Percentiles rank a stretch among this genome's conserved stretches.
Evolutionary conservation across 768 basidiomycete species (phyloP).

Genomic region (Agaricus sinodeliciosus): DNA sequence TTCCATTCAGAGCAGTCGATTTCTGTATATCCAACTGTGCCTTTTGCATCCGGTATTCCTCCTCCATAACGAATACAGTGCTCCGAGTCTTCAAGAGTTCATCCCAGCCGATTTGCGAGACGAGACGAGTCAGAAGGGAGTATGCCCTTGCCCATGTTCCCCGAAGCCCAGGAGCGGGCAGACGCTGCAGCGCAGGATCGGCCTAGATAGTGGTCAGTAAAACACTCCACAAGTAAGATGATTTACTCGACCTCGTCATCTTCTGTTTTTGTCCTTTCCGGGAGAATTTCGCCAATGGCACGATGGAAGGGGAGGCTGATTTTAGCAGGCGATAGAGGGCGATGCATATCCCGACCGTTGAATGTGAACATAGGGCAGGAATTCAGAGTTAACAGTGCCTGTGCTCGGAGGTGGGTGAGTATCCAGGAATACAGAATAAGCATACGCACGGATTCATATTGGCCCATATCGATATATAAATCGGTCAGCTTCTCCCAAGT

Average conservation of each 20-base stretch:
- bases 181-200: slow-evolving; percentile 87
- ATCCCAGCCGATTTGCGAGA: slow-evolving; percentile 97
- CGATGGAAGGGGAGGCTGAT: slow-evolving; percentile 84
- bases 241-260: slow-evolving; percentile 63
- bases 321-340: slow-evolving; percentile 70
- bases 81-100: slow-evolving; percentile 94
- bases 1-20: slow-evolving; percentile 20
- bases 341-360: slow-evolving; percentile 91
- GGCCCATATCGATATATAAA: slow-evolving; percentile 83
- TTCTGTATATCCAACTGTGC: slow-evolving; percentile 62
- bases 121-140: slow-evolving; percentile 81
- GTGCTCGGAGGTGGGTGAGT: background rate
- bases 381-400: slow-evolving; percentile 87
- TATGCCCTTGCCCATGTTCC: slow-evolving; percentile 98
- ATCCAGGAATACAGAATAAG: slow-evolving; percentile 2
- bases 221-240: background rate
- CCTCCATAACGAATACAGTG: slow-evolving; percentile 98
- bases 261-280: slow-evolving; percentile 73
- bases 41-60: slow-evolving; percentile 98
- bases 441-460: slow-evolving; percentile 63
- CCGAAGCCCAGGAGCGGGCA: slow-evolving; percentile 89
- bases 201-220: slow-evolving; percentile 41
- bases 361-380: slow-evolving; percentile 99
- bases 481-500: slow-evolving; percentile 99
- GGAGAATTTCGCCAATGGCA: slow-evolving; percentile 85